Base-by-base conservation (phyloP, 1,139 yeast species). In the Saccharomyces pastorianus region DNA sequence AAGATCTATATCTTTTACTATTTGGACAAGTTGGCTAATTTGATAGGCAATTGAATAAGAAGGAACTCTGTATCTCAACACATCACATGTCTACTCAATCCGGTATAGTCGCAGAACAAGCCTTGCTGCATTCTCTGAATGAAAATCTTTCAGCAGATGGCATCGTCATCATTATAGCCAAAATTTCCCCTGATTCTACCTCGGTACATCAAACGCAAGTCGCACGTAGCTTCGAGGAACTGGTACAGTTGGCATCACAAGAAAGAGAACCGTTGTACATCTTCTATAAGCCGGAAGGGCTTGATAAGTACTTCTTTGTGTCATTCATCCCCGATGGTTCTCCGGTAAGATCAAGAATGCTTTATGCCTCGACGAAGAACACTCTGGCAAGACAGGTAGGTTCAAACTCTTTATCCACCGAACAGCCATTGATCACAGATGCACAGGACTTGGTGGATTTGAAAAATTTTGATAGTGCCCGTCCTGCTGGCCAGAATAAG, bases 261-360 rank as follows among this genome's bases (percentile, higher is more conserved):
- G 66, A 81, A 27, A 61, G 70, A 3, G 81, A 78, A 52, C 88
- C 96, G 7, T 71, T 77, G 8, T 88, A 88, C 64, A 68, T 88
- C 42, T 70, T 88, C 8, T 64, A 84, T 46, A 75, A 77, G 52
- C 70, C 74, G 63, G 66, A 8, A 65, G 64, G 27, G 67, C 65
- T 9, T 61, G 64, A 1, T 59, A 64, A 3, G 13, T 76, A 74
- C 58, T 76, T 82, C 3, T 90, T 93, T 64, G 78, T 90, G 49
- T 82, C 95, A 46, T 91, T 79, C 72, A 93, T 93, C 50, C 98
- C 99, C 0, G 97, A 93, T 68, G 70, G 72, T 50, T 90, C 97
- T 11, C 83, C 85, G 6, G 91, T 93, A 38, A 80, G 91, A 56
- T 79, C 81, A 56, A 93, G 93, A 69, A 93, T 93, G 98, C 76